These are phyloP conservation scores for Tilletia walkeri DNA, from an alignment of 1,284 basidiomycete species.

Conservation along the genomic window DNA sequence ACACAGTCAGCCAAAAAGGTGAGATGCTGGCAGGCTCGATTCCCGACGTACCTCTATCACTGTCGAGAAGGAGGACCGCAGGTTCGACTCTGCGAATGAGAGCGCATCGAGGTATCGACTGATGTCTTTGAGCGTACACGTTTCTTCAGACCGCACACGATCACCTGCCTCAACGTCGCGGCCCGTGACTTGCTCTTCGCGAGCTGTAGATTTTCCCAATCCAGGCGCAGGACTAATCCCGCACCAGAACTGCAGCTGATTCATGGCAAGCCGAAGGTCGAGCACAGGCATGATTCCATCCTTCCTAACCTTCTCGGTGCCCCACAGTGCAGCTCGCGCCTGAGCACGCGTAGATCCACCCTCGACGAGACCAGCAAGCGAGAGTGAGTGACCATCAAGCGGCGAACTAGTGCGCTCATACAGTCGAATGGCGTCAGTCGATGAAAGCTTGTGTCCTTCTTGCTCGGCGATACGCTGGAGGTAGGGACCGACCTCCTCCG, in stretches of 20 bases:
- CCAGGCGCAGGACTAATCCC: neutral
- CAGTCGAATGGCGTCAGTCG: constrained; percentile 20
- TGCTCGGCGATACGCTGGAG: constrained; percentile 67
- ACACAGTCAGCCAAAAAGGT: too few relatives aligned
- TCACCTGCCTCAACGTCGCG: too few relatives aligned
- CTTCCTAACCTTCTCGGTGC: constrained; percentile 37
- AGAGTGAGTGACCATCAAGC: constrained; percentile 55
- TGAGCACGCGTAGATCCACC: neutral
- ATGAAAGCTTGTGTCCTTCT: constrained; percentile 60
- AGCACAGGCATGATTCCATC: neutral
- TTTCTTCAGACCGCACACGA: neutral
- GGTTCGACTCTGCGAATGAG: constrained; percentile 37
- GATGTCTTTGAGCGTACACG: neutral
- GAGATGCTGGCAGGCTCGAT: too few relatives aligned
- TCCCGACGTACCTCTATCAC: constrained; percentile 32
- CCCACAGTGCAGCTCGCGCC: constrained; percentile 30
- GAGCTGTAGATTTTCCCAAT: neutral
- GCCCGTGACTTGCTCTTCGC: too few relatives aligned
- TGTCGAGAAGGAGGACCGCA: constrained; percentile 25
- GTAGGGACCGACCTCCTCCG: constrained; percentile 61
- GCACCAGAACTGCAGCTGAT: neutral
- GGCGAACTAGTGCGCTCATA: constrained; percentile 29
- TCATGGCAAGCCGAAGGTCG: constrained; percentile 4
- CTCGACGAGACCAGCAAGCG: constrained; percentile 33
- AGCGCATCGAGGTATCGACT: constrained; percentile 23